A percentile compares a stretch with the other conserved stretches of the same genome.
Evolutionary conservation across 2,329 filamentous ascomycete species (phyloP).

Genomic region (Atkinsonella hypoxylon): DNA sequence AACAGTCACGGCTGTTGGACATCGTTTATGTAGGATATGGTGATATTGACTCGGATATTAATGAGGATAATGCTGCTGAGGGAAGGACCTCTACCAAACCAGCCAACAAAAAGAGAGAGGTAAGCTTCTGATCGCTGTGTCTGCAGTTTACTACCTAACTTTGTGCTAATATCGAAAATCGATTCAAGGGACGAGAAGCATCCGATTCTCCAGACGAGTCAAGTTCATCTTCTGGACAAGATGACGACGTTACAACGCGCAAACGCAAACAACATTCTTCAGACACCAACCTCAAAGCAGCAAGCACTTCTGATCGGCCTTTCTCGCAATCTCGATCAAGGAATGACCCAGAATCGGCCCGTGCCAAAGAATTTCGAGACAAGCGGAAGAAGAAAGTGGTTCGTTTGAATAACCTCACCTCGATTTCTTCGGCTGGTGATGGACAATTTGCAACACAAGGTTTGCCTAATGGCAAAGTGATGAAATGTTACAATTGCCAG

Average conservation of each 20-base stretch:
- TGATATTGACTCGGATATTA: slow-evolving; percentile 32
- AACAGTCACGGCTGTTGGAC: slow-evolving; percentile 29
- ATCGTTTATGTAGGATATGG: slow-evolving; percentile 49
- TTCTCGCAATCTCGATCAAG: slow-evolving; percentile 21
- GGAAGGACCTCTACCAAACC: slow-evolving; percentile 26
- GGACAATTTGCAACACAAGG: slow-evolving; percentile 8
- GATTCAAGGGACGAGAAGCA: slow-evolving; percentile 8
- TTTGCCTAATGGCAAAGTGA: slow-evolving; percentile 13
- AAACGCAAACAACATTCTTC: slow-evolving; percentile 17
- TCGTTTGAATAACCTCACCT: slow-evolving; percentile 49
- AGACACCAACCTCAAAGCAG: slow-evolving; percentile 12
- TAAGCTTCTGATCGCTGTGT: slow-evolving; percentile 9
- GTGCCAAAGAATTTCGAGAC: slow-evolving; percentile 39
- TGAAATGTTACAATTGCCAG: slow-evolving; percentile 49
- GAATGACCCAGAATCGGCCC: slow-evolving; percentile 15
- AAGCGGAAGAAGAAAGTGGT: slow-evolving; percentile 54
- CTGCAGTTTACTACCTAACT: too few species aligned
- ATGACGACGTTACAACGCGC: slow-evolving; percentile 11
- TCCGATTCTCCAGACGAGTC: slow-evolving; percentile 16
- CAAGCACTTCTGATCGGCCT: slow-evolving; percentile 16
- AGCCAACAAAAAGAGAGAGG: slow-evolving; percentile 15
- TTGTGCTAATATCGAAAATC: background rate
- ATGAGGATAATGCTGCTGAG: slow-evolving; percentile 21
- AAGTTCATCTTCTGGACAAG: slow-evolving; percentile 11
- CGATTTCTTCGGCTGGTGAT: slow-evolving; percentile 39